A percentile compares a stretch with the other conserved stretches of the same genome.
These are phyloP conservation scores for Naegleria gruberi DNA, from an alignment of 208 protist species.

Conservation along the genomic window DNA sequence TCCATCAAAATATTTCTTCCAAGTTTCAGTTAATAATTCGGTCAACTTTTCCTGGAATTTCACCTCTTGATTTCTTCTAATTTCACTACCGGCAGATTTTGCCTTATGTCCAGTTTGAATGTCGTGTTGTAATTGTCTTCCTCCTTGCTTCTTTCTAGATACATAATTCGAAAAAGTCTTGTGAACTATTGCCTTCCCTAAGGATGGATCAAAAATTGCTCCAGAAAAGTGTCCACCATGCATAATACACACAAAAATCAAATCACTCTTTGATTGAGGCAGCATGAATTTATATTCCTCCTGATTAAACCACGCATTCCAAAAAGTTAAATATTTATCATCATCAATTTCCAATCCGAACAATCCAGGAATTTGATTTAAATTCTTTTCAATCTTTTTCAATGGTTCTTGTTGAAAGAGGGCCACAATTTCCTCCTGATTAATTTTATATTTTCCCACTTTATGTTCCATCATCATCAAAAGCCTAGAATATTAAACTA, in stretches of 20 bases:
- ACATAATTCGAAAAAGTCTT: conserved; percentile 77
- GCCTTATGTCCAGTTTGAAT: conserved; percentile 45
- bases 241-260: background rate
- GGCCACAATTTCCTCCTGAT: background rate
- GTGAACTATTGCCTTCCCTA: conserved; percentile 53
- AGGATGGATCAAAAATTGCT: background rate
- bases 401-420: background rate
- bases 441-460: background rate
- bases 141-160: conserved; percentile 78
- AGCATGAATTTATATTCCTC: too few relatives aligned
- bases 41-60: conserved; percentile 66
- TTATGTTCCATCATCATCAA: too few relatives aligned
- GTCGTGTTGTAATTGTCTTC: conserved; percentile 66
- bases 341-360: background rate
- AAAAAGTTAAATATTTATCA: background rate
- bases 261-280: background rate
- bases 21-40: conserved; percentile 42
- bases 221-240: background rate
- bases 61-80: conserved; percentile 68
- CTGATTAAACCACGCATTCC: background rate
- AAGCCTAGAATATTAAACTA: too few relatives aligned
- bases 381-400: background rate
- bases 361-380: background rate
- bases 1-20: background rate
- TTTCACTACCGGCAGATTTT: conserved; percentile 65